phyloP scores from a whole-genome alignment of 768 basidiomycete genomes.

The Obba rivulosa region DNA sequence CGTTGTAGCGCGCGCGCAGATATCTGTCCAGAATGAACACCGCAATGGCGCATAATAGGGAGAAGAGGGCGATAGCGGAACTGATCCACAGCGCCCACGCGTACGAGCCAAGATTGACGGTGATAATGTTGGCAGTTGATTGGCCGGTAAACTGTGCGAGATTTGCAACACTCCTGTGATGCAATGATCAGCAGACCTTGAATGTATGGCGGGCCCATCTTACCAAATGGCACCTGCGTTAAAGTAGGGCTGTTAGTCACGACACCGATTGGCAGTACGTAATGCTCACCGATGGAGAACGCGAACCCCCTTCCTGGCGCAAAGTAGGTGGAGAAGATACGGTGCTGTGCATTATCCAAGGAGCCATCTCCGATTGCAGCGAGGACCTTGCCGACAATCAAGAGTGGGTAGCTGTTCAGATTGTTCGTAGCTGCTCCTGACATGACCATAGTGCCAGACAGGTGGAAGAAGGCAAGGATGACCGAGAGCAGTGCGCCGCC shows the following conservation, averaged over 20 bases:
- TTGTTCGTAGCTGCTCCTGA: conserved; percentile 34
- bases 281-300: conserved; percentile 28
- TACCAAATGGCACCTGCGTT: conserved; percentile 30
- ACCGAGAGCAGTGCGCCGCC: conserved; percentile 34
- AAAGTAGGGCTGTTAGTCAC: background rate
- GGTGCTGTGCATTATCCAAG: conserved; percentile 38
- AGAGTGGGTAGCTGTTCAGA: conserved; percentile 34
- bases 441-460: conserved; percentile 32
- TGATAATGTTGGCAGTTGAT: conserved; percentile 36
- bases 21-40: conserved; percentile 34
- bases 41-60: conserved; percentile 30
- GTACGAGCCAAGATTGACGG: conserved; percentile 32
- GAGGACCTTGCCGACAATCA: conserved; percentile 35
- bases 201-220: background rate
- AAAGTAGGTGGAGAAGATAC: conserved; percentile 40
- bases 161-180: conserved; percentile 31
- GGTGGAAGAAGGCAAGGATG: conserved; percentile 32
- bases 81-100: conserved; percentile 40
- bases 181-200: background rate
- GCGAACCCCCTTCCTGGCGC: conserved; percentile 37
- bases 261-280: background rate
- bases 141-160: conserved; percentile 37
- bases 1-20: conserved; percentile 29
- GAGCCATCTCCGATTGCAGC: conserved; percentile 36
- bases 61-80: conserved; percentile 32